Conservation (phyloP, 2,329 filamentous ascomycete species). For the Fusarium torulosum region DNA sequence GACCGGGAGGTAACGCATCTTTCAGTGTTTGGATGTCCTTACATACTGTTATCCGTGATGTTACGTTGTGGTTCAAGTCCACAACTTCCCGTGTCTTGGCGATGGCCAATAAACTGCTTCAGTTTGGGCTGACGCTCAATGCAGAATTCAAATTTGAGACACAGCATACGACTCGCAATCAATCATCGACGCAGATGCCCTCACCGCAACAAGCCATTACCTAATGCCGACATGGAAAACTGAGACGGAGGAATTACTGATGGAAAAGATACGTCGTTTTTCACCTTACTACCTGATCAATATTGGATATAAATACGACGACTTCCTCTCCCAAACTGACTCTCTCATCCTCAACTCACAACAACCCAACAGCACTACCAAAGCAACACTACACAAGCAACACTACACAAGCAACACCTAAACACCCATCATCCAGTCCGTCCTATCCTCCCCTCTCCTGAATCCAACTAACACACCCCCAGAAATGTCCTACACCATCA, state of each 20-base stretch:
- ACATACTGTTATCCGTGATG: neutral
- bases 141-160: neutral
- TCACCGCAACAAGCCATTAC: neutral
- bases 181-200: too few relatives aligned
- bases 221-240: too few relatives aligned
- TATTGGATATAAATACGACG: neutral
- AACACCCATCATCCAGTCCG: neutral
- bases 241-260: too few relatives aligned
- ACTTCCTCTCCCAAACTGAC: too few relatives aligned
- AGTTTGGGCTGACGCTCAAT: neutral
- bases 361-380: neutral
- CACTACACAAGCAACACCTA: neutral
- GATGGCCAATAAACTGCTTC: neutral
- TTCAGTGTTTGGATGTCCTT: neutral
- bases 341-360: neutral
- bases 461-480: neutral
- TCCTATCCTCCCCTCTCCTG: rapidly evolving
- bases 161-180: neutral
- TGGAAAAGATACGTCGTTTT: rapidly evolving
- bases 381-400: rapidly evolving
- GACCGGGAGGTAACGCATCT: too few relatives aligned
- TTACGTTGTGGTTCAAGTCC: neutral
- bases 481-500: slow-evolving; percentile 42
- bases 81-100: neutral
- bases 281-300: neutral